Evolutionary conservation across 257 asterid species (phyloP).

Genomic region (Paraleonurus japonicus): DNA sequence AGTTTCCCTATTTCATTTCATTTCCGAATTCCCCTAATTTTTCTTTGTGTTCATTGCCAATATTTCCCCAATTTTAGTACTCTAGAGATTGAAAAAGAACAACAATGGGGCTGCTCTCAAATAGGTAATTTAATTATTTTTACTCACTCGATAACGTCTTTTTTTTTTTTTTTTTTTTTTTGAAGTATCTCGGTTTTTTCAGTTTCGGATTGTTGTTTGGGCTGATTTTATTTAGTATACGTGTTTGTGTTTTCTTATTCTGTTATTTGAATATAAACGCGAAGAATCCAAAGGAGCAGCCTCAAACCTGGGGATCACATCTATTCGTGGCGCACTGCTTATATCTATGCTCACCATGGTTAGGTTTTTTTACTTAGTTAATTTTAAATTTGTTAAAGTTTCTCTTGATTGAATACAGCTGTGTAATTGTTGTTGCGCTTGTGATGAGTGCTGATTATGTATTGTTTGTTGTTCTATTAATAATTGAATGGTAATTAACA

Average conservation of each 20-base stretch:
- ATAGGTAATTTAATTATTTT: conserved; percentile 34
- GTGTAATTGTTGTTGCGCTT: neutral
- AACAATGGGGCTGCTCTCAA: conserved; percentile 55
- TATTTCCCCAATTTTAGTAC: neutral
- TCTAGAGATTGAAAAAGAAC: neutral
- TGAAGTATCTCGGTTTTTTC: neutral
- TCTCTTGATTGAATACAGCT: neutral
- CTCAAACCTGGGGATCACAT: conserved; percentile 94
- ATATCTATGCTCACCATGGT: conserved; percentile 94
- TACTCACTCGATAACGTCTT: neutral
- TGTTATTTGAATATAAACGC: conserved; percentile 6
- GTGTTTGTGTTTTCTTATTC: neutral
- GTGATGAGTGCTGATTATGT: neutral
- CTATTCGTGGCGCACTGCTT: conserved; percentile 91
- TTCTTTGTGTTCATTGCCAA: neutral
- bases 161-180: too few species aligned
- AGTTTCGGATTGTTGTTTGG: neutral
- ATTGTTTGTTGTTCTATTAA: neutral
- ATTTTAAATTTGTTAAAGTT: neutral
- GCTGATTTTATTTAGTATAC: conserved; percentile 12
- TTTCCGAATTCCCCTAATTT: neutral
- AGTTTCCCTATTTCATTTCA: neutral
- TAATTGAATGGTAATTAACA: neutral
- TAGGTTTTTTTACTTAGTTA: neutral
- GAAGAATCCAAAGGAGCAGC: conserved; percentile 62